Conservation (phyloP, 2,329 filamentous ascomycete genomes). For the Neofusicoccum umdonicola region DNA sequence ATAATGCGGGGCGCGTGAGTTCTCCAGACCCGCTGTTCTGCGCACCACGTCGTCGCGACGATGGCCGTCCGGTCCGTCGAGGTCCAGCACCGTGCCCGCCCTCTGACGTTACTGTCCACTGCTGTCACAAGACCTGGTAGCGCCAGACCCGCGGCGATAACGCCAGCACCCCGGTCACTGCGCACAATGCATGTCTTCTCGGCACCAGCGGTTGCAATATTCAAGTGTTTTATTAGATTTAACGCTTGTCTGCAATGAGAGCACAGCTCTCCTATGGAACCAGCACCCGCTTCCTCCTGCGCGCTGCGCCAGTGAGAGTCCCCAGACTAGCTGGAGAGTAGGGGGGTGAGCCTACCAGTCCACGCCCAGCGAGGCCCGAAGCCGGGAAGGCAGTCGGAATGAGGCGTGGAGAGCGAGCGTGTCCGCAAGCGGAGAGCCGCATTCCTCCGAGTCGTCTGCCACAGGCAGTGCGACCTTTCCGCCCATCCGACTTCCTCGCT, state of each 20-base stretch:
- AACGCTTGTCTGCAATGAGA: constrained; percentile 11
- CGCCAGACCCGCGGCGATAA: neutral
- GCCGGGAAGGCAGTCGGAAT: neutral
- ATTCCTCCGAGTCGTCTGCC: constrained; percentile 6
- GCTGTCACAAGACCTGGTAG: constrained; percentile 3
- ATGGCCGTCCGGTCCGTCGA: neutral
- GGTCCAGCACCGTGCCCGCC: neutral
- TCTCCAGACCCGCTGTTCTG: neutral
- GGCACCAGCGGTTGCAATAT: neutral
- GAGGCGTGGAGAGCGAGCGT: neutral
- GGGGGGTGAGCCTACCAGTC: constrained; percentile 15
- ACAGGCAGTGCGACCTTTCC: constrained; percentile 1
- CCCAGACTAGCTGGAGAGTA: constrained; percentile 14
- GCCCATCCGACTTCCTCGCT: constrained; percentile 18
- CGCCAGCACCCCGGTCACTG: neutral
- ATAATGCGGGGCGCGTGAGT: constrained; percentile 9
- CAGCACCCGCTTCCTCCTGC: constrained; percentile 15
- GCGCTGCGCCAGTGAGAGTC: neutral
- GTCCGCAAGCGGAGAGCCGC: constrained; percentile 17
- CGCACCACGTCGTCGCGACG: neutral
- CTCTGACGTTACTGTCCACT: constrained; percentile 14
- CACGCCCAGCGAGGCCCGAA: constrained; percentile 15
- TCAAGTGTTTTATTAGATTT: constrained; percentile 20
- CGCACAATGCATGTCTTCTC: neutral
- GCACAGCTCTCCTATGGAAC: constrained; percentile 1